Base-by-base conservation (phyloP, 805 yeast genomes). In the Candida coquimbonensis region DNA sequence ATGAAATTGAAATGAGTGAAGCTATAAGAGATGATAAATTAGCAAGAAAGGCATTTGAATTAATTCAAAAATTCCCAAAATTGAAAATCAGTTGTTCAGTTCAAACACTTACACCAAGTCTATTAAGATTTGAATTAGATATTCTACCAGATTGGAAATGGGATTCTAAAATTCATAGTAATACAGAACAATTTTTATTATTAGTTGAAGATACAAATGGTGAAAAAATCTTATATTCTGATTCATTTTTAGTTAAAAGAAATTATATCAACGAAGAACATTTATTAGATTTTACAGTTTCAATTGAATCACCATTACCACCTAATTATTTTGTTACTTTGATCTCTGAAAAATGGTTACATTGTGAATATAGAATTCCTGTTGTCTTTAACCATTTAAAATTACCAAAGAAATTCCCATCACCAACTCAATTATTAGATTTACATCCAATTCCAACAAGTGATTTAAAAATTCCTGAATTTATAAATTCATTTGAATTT, bases 201-300 rank as follows among this genome's bases (percentile, higher is more conserved):
- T 44, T 87, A 4, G 86, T 88, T 2, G 96, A 88, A 58, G 96
- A 90, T 57, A 74, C 85, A 41, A 83, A 87, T 59, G 95, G 96
- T 5, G 91, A 87, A 48, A 72, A 68, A 44, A 73, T 90, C 17
- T 66, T 91, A n/a, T 78, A 70, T 55, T 51, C 65, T 31, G 89
- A 84, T 44, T 57, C 67, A 3, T 65, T 90, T 37, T 52, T 74
- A 1, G 72, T 90, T 14, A 66, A 68, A 25, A 69, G 71, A 44
- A 66, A 72, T 14, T 70, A 75, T 41, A 67, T 80, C n/a, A 66
- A 70, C 12, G 67, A 74, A 27, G 80, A 77, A 26, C 83, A 81
- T 50, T 54, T 73, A 21, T 40, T 88, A 2, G 88, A 82, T 33
- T 79, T 88, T 52, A 74, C 85, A 0, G 77, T 90, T 4, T 77